Evolutionary conservation across 2,329 filamentous ascomycete genomes (phyloP), one percentile per base, ranked within the genome.

Genomic region (Simplicillium sp.): DNA sequence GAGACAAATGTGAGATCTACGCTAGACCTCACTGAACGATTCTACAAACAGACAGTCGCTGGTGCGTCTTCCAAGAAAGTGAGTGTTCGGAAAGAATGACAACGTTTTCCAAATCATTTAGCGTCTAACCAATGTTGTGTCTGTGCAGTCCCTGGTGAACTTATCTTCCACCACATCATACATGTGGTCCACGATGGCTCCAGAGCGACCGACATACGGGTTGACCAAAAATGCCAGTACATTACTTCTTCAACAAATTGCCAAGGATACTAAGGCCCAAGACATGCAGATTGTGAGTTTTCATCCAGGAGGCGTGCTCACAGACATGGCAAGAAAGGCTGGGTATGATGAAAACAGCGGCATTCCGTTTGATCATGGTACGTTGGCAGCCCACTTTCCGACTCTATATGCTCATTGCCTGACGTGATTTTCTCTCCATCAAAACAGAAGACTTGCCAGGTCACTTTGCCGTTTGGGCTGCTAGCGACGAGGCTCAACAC

Each of bases 381-480:
- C 35, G 48, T 37, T 32, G 11, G 9, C 11, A 14, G 11, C 15
- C 3, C 13, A 25, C 20, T 20, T 37, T 6, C 4, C 7, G 13
- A 36, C 25, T 31, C 18, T 4, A 13, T 9, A 11, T 11, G 34
- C 28, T 18, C 9, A 11, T 29, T 8, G n/a, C n/a, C n/a, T n/a
- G n/a, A n/a, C n/a, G n/a, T n/a, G n/a, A n/a, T n/a, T n/a, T n/a
- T n/a, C n/a, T n/a, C n/a, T n/a, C n/a, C n/a, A n/a, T n/a, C n/a
- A 29, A 8, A 15, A 28, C 16, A 25, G 13, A 41, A 18, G 37
- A 48, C 1, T 41, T 52, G 11, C 38, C 45, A 5, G 48, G 48
- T 7, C 38, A 55, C 28, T 68, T 64, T 37, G 45, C 51, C 7
- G 58, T 67, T 7, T 68, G 65, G 66, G 49, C 58, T 2, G 57